phyloP scores from a whole-genome alignment of 2,329 filamentous ascomycete genomes.

The Botrytis galanthina region DNA sequence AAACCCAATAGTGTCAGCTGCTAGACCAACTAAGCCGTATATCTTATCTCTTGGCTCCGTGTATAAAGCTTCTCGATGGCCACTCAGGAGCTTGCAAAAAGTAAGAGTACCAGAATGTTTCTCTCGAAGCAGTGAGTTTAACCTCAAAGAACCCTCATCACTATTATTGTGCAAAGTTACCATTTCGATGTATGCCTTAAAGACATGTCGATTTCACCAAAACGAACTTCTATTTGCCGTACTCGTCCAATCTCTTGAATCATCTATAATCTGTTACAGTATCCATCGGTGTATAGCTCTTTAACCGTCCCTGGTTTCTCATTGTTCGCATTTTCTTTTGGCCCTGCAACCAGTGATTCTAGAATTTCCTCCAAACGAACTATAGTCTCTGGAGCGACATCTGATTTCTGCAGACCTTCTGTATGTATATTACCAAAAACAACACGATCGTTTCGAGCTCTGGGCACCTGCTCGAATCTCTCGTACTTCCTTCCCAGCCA shows the following conservation, averaged over 20 bases:
- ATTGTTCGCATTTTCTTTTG: background rate
- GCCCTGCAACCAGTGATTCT: background rate
- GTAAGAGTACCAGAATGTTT: constrained; percentile 21
- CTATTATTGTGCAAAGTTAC: background rate
- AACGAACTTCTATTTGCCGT: constrained; percentile 29
- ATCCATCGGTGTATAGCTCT: constrained; percentile 22
- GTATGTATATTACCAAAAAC: too few relatives aligned
- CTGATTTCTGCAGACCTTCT: background rate
- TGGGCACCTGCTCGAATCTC: background rate
- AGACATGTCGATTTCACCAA: constrained; percentile 22
- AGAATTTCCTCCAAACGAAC: background rate
- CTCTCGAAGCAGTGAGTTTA: constrained; percentile 25
- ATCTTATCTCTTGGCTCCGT: constrained; percentile 36
- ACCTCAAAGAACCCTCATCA: constrained; percentile 19
- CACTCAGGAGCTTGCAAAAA: constrained; percentile 27
- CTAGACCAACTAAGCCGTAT: constrained; percentile 36
- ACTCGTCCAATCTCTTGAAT: constrained; percentile 35
- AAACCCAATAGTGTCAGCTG: constrained; percentile 31
- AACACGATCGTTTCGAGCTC: too few relatives aligned
- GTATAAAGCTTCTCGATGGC: constrained; percentile 31
- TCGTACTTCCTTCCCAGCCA: constrained; percentile 3
- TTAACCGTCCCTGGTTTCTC: background rate
- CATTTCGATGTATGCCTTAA: constrained; percentile 9
- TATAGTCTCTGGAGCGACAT: background rate
- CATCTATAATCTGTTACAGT: constrained; percentile 31